These are phyloP conservation scores for Picochlorum costavermella DNA, from an alignment of 139 green algal genomes.

Conservation along the genomic window DNA sequence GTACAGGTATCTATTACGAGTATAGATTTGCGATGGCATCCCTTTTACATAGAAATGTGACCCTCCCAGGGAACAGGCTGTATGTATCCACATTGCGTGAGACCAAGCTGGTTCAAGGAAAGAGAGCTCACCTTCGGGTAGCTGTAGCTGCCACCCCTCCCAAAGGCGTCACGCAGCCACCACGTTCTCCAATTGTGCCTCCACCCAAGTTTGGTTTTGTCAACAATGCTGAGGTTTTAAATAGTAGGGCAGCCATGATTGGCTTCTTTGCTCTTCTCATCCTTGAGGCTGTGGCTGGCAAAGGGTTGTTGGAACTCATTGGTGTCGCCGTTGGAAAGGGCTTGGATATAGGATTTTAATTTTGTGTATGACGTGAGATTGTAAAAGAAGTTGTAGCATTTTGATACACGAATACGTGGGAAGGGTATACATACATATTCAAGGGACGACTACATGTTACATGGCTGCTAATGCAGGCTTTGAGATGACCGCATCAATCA, in stretches of 20 bases:
- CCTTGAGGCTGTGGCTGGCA: conserved; percentile 58
- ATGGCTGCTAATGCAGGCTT: conserved; percentile 23
- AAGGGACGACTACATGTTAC: not conserved
- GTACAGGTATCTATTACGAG: too few species aligned
- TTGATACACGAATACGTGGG: too few species aligned
- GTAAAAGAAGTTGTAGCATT: not conserved
- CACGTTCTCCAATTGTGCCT: conserved; percentile 27
- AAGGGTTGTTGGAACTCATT: conserved; percentile 63
- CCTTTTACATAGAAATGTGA: not conserved
- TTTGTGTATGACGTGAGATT: not conserved
- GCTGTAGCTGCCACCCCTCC: conserved; percentile 7
- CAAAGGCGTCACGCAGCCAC: conserved; percentile 49
- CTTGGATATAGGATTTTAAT: conserved; percentile 68
- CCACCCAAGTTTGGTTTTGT: conserved; percentile 64
- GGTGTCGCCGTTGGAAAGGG: conserved; percentile 52
- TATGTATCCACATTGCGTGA: not conserved
- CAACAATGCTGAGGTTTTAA: conserved; percentile 65
- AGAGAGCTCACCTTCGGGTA: not conserved
- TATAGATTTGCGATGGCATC: too few species aligned
- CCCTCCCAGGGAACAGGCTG: not conserved
- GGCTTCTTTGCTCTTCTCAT: conserved; percentile 76
- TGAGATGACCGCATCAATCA: conserved; percentile 81
- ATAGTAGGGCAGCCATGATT: conserved; percentile 76
- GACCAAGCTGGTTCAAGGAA: not conserved
- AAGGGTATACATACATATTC: too few species aligned